Percentiles rank a stretch among this genome's conserved stretches.
Evolutionary conservation across 192 early-diverging fungal species (phyloP).

Genomic region (Coemansia sp.): DNA sequence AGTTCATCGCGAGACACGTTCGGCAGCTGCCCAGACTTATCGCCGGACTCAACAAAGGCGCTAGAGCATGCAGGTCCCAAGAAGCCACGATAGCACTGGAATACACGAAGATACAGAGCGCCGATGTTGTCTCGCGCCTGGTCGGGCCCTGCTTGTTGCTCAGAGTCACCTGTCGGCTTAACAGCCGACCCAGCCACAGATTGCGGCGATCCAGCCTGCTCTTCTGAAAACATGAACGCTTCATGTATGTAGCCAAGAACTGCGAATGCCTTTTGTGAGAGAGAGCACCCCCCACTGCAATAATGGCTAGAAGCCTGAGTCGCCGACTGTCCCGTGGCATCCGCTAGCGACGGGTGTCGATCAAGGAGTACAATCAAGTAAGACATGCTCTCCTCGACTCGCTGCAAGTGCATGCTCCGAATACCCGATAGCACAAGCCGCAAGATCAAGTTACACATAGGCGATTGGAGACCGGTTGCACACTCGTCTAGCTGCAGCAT

Average conservation of each 20-base stretch:
- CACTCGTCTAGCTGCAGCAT: conserved; percentile 27
- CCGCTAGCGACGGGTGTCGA: conserved; percentile 21
- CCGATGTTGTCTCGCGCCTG: conserved; percentile 15
- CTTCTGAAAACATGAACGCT: conserved; percentile 43
- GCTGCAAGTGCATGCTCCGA: conserved; percentile 34
- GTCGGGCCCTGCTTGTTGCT: background rate
- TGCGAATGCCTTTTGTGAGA: conserved; percentile 10
- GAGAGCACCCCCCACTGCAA: conserved; percentile 15
- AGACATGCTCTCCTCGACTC: conserved; percentile 31
- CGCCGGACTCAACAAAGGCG: background rate
- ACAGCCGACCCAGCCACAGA: background rate
- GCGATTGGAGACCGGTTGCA: background rate
- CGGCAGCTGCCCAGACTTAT: background rate
- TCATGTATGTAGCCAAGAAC: conserved; percentile 45
- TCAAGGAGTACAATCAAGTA: conserved; percentile 24
- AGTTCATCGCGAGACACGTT: background rate
- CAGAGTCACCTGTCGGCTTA: background rate
- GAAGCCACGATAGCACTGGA: conserved; percentile 23
- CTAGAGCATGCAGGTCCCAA: background rate
- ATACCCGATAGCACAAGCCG: conserved; percentile 37
- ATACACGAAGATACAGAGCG: conserved; percentile 23
- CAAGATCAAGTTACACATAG: conserved; percentile 28
- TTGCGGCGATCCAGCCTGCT: conserved; percentile 13
- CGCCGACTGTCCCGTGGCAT: background rate
- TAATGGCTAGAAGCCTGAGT: background rate